Evolutionary conservation across 1,284 basidiomycete species (phyloP).

Genomic region (Gomphus bonarii): DNA sequence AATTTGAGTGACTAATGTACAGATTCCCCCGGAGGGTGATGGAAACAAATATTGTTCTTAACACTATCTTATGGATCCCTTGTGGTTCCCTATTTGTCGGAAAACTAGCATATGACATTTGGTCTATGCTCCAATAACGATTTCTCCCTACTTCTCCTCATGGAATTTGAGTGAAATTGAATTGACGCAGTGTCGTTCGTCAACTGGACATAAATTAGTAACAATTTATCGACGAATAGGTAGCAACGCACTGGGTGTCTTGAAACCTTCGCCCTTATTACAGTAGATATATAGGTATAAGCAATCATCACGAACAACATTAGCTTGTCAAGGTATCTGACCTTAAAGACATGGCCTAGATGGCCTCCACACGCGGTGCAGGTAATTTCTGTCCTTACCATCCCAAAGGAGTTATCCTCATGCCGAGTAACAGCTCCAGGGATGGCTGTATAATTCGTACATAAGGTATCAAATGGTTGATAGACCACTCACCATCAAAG

Average conservation of each 20-base stretch:
- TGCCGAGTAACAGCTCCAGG: constrained; percentile 81
- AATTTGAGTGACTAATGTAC: too few relatives aligned
- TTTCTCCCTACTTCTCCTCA: constrained; percentile 29
- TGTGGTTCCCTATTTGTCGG: too few relatives aligned
- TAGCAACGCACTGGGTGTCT: constrained; percentile 49
- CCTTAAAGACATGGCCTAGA: constrained; percentile 85
- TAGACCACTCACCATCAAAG: constrained; percentile 64
- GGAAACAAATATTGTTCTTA: too few relatives aligned
- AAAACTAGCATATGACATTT: too few relatives aligned
- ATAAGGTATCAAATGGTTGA: neutral
- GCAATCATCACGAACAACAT: neutral
- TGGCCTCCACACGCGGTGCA: constrained; percentile 85
- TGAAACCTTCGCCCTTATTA: constrained; percentile 62
- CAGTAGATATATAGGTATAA: neutral
- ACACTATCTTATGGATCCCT: too few relatives aligned
- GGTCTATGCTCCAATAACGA: constrained; percentile 4
- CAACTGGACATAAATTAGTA: constrained; percentile 32
- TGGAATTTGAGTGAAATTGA: constrained; percentile 78
- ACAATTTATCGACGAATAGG: constrained; percentile 19
- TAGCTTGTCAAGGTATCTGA: neutral
- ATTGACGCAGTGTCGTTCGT: constrained; percentile 88
- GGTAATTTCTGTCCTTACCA: constrained; percentile 63
- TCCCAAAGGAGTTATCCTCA: constrained; percentile 48
- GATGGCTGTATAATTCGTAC: constrained; percentile 41
- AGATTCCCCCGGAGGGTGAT: too few relatives aligned